Evolutionary conservation across 2,329 filamentous ascomycete species (phyloP).

Genomic region (Neonectria punicea): DNA sequence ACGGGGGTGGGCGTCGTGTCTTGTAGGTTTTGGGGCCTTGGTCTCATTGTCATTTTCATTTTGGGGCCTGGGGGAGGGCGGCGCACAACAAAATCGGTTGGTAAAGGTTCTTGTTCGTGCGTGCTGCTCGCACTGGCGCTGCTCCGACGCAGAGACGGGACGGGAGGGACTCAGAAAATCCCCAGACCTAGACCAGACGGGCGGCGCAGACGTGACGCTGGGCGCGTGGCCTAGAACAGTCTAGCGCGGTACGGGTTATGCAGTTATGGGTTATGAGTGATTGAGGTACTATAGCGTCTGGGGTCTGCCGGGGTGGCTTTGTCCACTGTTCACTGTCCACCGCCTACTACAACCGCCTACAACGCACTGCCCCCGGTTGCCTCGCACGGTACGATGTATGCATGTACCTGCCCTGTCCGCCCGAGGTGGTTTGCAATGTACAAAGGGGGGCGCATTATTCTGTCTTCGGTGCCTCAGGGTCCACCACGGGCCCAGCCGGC

Average conservation of each 20-base stretch:
- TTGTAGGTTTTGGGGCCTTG: constrained; percentile 51
- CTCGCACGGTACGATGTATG: not conserved
- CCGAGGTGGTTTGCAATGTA: not conserved
- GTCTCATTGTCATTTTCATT: constrained; percentile 53
- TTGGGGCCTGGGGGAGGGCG: constrained; percentile 53
- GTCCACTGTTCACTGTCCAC: not conserved
- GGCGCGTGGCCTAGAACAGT: constrained; percentile 23
- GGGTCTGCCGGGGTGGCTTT: not conserved
- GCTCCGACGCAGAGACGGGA: constrained; percentile 25
- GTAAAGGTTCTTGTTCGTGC: constrained; percentile 45
- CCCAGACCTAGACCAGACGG: constrained; percentile 27
- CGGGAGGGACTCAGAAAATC: constrained; percentile 39
- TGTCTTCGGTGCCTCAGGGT: not conserved
- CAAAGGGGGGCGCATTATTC: constrained; percentile 2
- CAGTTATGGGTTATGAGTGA: constrained; percentile 26
- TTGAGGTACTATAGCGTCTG: not conserved
- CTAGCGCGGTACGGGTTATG: constrained; percentile 33
- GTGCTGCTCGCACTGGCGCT: constrained; percentile 35
- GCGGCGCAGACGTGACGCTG: constrained; percentile 30
- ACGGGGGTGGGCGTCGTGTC: constrained; percentile 48
- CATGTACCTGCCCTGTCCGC: not conserved
- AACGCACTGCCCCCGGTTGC: too few species aligned
- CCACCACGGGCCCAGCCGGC: not conserved
- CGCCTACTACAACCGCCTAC: too few species aligned
- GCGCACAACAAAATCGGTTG: constrained; percentile 52